Percentiles rank a stretch among this genome's conserved stretches.
Conservation (phyloP, 75 land plant species). For the Cryptomeria japonica region DNA sequence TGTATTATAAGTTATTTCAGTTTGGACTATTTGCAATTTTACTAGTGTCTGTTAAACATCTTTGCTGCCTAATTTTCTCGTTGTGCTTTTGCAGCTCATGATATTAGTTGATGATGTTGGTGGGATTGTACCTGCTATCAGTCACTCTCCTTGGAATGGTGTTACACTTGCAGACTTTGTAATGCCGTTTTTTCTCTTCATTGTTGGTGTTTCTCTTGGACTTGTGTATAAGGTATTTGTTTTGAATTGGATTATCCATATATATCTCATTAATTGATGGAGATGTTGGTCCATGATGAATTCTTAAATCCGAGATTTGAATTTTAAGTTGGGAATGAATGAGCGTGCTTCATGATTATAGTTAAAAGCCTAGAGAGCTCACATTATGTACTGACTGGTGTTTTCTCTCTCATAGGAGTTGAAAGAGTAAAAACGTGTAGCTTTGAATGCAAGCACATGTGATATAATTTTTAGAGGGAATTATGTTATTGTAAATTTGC, state of each 20-base stretch:
- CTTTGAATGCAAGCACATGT: not conserved
- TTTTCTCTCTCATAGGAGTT: not conserved
- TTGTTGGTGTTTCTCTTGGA: constrained; percentile 67
- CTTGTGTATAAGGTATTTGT: constrained; percentile 63
- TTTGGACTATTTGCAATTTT: not conserved
- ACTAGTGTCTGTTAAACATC: not conserved
- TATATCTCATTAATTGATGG: not conserved
- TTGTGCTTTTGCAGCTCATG: constrained; percentile 60
- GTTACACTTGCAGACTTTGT: constrained; percentile 78
- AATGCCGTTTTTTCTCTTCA: constrained; percentile 81
- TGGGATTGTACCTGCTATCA: constrained; percentile 58
- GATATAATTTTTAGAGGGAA: not conserved
- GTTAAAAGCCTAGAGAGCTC: not conserved
- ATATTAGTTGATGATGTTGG: constrained; percentile 85
- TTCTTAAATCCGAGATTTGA: not conserved
- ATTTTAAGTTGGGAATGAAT: not conserved
- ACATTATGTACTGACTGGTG: not conserved
- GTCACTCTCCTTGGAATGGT: constrained; percentile 88
- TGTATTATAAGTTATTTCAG: not conserved
- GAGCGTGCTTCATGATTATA: not conserved
- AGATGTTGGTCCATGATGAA: not conserved
- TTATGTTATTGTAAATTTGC: not conserved
- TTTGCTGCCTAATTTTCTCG: not conserved
- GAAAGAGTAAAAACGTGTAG: not conserved
- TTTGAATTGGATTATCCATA: not conserved